Conservation (phyloP, 345 rosid species). For the Camelina sativa region DNA sequence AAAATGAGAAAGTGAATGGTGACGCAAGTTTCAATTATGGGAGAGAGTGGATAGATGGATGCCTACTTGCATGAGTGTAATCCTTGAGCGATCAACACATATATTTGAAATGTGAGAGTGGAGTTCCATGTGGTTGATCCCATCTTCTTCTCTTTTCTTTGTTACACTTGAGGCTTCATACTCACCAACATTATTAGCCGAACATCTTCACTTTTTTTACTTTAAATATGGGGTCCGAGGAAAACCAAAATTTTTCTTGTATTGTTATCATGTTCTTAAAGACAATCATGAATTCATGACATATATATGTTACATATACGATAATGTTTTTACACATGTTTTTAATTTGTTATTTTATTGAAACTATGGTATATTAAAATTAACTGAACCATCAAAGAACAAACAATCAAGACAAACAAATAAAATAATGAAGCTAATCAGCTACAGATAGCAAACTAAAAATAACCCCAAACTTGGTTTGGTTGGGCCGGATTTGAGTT, state of each 20-base stretch:
- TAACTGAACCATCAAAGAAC: not conserved
- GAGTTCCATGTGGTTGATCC: constrained; percentile 36
- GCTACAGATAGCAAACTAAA: not conserved
- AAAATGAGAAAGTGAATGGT: constrained; percentile 39
- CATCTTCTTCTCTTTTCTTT: constrained; percentile 29
- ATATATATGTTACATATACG: not conserved
- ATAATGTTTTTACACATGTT: not conserved
- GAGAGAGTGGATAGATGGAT: constrained; percentile 25
- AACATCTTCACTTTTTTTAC: constrained; percentile 9
- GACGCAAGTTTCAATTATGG: constrained; percentile 41
- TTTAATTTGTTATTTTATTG: not conserved
- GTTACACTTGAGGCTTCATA: constrained; percentile 17
- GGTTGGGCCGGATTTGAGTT: not conserved
- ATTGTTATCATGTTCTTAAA: not conserved
- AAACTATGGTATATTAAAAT: not conserved
- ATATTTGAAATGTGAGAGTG: constrained; percentile 32
- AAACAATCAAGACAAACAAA: not conserved
- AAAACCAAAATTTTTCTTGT: not conserved
- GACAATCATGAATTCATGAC: not conserved
- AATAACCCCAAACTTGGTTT: not conserved
- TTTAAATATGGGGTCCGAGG: constrained; percentile 8
- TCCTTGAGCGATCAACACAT: constrained; percentile 27
- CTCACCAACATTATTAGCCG: constrained; percentile 15
- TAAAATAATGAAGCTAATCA: too few relatives aligned
- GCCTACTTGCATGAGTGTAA: constrained; percentile 36